Evolutionary conservation across 192 early-diverging fungal genomes (phyloP), one percentile per base, ranked within the genome.

Genomic region (Coemansia biformis): DNA sequence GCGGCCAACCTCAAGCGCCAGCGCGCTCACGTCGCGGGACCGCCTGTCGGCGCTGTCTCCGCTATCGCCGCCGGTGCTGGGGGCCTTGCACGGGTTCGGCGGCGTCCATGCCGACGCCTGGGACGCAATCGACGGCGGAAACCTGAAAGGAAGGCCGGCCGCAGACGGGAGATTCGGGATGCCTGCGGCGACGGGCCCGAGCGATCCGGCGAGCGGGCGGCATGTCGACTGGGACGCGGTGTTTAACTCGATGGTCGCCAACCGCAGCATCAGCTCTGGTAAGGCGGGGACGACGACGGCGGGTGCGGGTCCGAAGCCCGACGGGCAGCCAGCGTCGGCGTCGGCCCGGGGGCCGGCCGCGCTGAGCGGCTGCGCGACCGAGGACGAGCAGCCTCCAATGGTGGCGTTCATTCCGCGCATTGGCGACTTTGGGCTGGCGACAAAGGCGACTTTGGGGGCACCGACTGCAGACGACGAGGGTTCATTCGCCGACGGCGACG

Each of bases 351-450:
- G 6, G 3, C 24, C 24, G 24, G 3, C 24, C 3, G 6, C 6
- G 24, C 24, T 6, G 24, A 6, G 24, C 24, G 24, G 6, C 24
- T 5, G 6, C 6, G 24, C 24, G 24, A 6, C 2, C 35, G 30
- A 36, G 10, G 30, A 51, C 10, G 33, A 28, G 38, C 28, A 38
- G 30, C 38, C 51, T 12, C 46, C 66, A 12, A 42, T 31, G n/a
- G 61, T 72, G n/a, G 52, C 61, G 40, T 59, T 72, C 59, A 72
- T 72, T 16, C 61, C 62, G 14, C 52, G 62, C 15, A 90, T 99
- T 63, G 96, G 96, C 4, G 96, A 99, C 57, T 99, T 99, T 78
- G 96, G 96, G 2, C 67, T 99, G 42, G 96, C 90, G 0, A 89
- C 90, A 32, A 67, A 70, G 43, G 30, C 57, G 15, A 61, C 61